Percentiles rank a stretch among this genome's conserved stretches.
phyloP scores from a whole-genome alignment of 2,329 filamentous ascomycete species.

The Trichoderma asperellum region DNA sequence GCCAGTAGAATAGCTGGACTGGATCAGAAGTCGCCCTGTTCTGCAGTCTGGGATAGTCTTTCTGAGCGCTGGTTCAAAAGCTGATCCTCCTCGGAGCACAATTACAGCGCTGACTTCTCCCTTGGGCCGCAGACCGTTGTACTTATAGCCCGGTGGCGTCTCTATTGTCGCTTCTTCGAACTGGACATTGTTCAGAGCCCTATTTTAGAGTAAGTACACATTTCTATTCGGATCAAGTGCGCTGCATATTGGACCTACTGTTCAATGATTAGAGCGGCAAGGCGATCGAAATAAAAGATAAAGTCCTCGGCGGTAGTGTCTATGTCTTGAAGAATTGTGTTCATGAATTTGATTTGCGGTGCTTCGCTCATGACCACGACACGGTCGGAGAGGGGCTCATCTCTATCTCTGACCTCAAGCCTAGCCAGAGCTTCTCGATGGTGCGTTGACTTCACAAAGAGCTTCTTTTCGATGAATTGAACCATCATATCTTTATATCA shows the following conservation, averaged over 20 bases:
- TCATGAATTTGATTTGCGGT: constrained; percentile 82
- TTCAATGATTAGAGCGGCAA: constrained; percentile 84
- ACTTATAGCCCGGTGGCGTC: constrained; percentile 72
- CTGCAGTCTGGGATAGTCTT: constrained; percentile 91
- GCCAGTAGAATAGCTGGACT: constrained; percentile 80
- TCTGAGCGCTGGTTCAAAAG: constrained; percentile 84
- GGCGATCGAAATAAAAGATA: constrained; percentile 94
- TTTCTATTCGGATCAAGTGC: not conserved
- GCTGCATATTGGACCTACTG: constrained; percentile 50
- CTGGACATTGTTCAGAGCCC: constrained; percentile 75
- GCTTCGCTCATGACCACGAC: constrained; percentile 77
- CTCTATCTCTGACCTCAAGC: constrained; percentile 72
- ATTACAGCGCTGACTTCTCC: constrained; percentile 85
- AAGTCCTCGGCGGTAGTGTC: constrained; percentile 84
- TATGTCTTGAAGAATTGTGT: constrained; percentile 84
- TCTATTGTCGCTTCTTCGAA: constrained; percentile 67
- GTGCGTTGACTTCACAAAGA: constrained; percentile 81
- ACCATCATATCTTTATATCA: constrained; percentile 75
- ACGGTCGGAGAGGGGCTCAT: constrained; percentile 72
- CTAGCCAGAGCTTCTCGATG: constrained; percentile 80
- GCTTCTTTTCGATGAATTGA: constrained; percentile 86
- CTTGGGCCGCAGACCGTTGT: constrained; percentile 70
- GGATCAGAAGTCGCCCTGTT: constrained; percentile 86
- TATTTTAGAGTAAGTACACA: constrained; percentile 41
- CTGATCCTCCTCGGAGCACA: constrained; percentile 84